phyloP scores from a whole-genome alignment of 352 stramenopile genomes.

The Globisporangium polare region DNA sequence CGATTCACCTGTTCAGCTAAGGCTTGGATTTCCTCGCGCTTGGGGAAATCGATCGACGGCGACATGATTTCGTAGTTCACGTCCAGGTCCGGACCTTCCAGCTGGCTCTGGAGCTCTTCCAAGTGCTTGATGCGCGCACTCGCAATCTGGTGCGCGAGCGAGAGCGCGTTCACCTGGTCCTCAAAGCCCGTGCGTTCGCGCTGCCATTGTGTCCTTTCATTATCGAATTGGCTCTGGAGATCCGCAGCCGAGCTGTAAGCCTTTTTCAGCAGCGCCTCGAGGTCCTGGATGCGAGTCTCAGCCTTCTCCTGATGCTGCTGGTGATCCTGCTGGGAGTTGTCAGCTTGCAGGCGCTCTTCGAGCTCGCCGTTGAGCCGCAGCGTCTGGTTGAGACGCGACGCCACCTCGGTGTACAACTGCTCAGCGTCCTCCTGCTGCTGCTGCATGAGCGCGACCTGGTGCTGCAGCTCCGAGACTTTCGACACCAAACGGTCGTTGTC shows the following conservation, averaged over 20 bases:
- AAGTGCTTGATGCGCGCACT: slow-evolving; percentile 27
- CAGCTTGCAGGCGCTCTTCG: slow-evolving; percentile 8
- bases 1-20: slow-evolving; percentile 11
- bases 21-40: slow-evolving; percentile 38
- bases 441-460: slow-evolving; percentile 34
- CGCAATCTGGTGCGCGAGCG: slow-evolving; percentile 14
- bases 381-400: slow-evolving; percentile 57
- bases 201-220: slow-evolving; percentile 7
- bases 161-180: slow-evolving; percentile 23
- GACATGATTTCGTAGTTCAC: slow-evolving; percentile 42
- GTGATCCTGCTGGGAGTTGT: slow-evolving; percentile 1
- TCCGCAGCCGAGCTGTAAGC: slow-evolving; percentile 6
- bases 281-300: slow-evolving; percentile 6
- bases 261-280: slow-evolving; percentile 8
- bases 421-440: slow-evolving; percentile 61
- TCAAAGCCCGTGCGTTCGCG: slow-evolving; percentile 9
- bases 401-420: slow-evolving; percentile 48
- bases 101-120: slow-evolving; percentile 34
- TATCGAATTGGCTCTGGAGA: slow-evolving; percentile 14
- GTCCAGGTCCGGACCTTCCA: slow-evolving; percentile 35
- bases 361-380: slow-evolving; percentile 29
- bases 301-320: neutral
- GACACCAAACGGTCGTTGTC: slow-evolving; percentile 25
- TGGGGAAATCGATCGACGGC: slow-evolving; percentile 38
- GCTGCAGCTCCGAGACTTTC: slow-evolving; percentile 42